Conservation (phyloP, 1,284 basidiomycete genomes). For the Schizophyllum commune region DNA sequence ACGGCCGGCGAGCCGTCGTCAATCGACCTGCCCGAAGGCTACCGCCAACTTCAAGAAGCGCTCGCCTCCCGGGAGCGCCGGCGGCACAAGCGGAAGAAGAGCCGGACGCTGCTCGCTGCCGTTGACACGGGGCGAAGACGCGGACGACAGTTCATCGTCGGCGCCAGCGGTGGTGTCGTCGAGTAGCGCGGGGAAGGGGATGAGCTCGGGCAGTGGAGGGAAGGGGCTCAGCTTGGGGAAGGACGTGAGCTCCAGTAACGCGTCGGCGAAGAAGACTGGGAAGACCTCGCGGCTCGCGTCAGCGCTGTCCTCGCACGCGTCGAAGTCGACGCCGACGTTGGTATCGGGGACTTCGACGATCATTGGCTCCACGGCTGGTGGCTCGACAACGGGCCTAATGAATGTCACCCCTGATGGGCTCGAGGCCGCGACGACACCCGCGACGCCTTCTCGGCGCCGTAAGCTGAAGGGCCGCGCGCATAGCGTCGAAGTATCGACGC, state of each 20-base stretch:
- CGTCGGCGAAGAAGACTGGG: background rate
- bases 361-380: no score
- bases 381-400: no score
- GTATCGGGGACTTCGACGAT: no score
- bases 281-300: no score
- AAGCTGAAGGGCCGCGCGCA: constrained; percentile 5
- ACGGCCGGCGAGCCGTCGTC: no score
- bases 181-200: background rate
- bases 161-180: background rate
- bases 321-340: no score
- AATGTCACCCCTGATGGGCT: no score
- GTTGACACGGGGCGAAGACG: background rate
- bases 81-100: constrained; percentile 16
- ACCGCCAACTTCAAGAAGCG: no score
- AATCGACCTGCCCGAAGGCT: no score
- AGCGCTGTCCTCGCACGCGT: no score
- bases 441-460: background rate
- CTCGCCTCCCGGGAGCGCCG: constrained; percentile 32
- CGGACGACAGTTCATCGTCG: background rate
- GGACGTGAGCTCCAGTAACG: background rate
- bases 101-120: constrained; percentile 17
- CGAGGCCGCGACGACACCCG: background rate
- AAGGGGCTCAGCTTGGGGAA: no score
- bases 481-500: constrained; percentile 41
- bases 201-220: background rate